Base-by-base conservation (phyloP, 2,329 filamentous ascomycete genomes). In the Alternaria novae-zelandiae region DNA sequence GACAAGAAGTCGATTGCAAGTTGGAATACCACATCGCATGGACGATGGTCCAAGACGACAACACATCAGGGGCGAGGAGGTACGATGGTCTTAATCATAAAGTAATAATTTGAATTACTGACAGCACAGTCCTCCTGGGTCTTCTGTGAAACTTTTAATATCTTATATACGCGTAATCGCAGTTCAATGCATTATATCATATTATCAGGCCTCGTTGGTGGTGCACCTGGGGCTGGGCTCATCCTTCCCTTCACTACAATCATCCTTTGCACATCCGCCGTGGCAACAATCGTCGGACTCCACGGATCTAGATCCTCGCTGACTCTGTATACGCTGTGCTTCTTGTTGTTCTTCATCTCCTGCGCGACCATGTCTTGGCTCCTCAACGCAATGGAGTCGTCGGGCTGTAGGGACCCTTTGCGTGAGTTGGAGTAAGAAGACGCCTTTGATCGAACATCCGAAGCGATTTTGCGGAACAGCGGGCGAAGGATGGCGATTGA, bases 401-500 rank as follows among this genome's bases (percentile, higher is more conserved):
- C 53, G 32, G 41, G 36, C 8, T 46, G 55, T 23, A 47, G 57
- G 6, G 32, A 60, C 55, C 17, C 58, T 44, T 70, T 73, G 15
- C 64, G 65, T 4, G 53, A 59, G 8, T 63, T 53, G 5, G 45
- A 58, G 53, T 63, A 58, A 12, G 56, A 47, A 3, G 68, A 66
- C 10, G 74, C 63, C 44, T 66, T 73, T 8, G 64, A 63, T 1
- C 67, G 71, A 10, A 75, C 67, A 10, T 70, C 68, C 5, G 62
- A 59, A 9, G 63, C 70, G 23, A 77, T 63, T 21, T 74, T 67
- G 45, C 75, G 75, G 47, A 85, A 77, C 8, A 85, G 71, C 2
- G 83, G 83, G 0, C 83, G 82, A 2, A 85, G 78, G 5, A 83
- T 80, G 8, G 83, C 82, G 41, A 83, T 74, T 8, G 82, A 84